Base-by-base conservation (phyloP, 176 grass and related monocot species). In the Lolium multiflorum region DNA sequence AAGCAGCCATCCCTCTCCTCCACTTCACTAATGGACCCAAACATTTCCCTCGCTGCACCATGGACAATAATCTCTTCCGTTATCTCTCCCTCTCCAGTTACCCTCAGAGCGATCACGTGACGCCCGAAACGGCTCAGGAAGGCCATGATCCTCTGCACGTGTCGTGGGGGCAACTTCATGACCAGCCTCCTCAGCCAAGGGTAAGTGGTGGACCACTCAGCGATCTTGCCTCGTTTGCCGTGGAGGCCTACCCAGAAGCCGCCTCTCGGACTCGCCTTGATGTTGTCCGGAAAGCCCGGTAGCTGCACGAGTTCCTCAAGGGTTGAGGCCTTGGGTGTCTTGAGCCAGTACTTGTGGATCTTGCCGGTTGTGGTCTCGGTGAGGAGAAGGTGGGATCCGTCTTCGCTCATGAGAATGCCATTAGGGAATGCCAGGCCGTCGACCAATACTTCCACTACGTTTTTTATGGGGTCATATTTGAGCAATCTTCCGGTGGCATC, bases 231-330 rank as follows among this genome's bases (percentile, higher is more conserved):
- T 21, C 85, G 88, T 85, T 73, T 88, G 2, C 88, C 86, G 14
- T 94, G 90, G 51, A 92, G 35, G 0, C 87, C 85, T 1, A 92
- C 85, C 94, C 87, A 95, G 37, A 88, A 94, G 2, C 92, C 95
- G 18, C 95, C 90, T 74, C 90, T 89, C 2, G 88, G 88, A 78
- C 95, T 92, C 72, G 70, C 76, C 78, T 87, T 89, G 71, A 95
- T 90, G 83, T 95, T 95, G 37, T 98, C 95, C 0, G 89, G 91
- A 21, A 89, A 98, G 17, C 88, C 78, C 0, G 73, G 31, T 15
- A 95, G 86, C 17, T 68, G 60, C 2, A 58, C 74, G 4, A 94
- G 76, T 21, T 92, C 77, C 20, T 98, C 86, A 0, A 91, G 6
- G 0, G 43, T 78, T 9, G 65, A 54, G 3, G 66, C 63, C 38